phyloP scores from a whole-genome alignment of 441 rosid genomes.

The Mallotus repandus region DNA sequence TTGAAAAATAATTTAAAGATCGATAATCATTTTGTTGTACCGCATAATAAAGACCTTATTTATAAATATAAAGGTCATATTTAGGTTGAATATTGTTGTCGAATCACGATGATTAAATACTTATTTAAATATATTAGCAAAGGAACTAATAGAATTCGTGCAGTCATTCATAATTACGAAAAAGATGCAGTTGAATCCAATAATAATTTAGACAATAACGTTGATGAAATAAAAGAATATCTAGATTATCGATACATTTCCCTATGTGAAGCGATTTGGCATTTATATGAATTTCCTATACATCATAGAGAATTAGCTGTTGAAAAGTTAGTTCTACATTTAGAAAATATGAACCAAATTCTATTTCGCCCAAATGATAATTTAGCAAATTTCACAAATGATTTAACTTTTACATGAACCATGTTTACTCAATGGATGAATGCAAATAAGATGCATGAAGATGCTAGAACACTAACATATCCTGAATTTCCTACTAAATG shows the following conservation, averaged over 20 bases:
- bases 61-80: constrained; percentile 9
- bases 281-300: constrained; percentile 20
- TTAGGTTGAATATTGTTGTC: constrained; percentile 17
- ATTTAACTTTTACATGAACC: not conserved
- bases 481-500: constrained; percentile 4
- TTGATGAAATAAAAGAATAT: constrained; percentile 10
- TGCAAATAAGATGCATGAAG: not conserved
- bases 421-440: constrained; percentile 23
- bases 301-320: constrained; percentile 15
- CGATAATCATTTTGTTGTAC: constrained; percentile 21
- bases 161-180: not conserved
- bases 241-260: constrained; percentile 16
- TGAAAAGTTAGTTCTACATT: not conserved
- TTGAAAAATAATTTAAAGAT: not conserved
- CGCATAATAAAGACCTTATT: not conserved
- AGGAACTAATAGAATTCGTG: constrained; percentile 1
- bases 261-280: constrained; percentile 15
- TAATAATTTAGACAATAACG: accelerated
- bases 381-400: too few species aligned
- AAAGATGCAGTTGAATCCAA: not conserved
- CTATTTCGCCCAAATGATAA: not conserved
- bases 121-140: too few species aligned
- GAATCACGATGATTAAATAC: constrained; percentile 6
- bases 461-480: not conserved
- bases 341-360: constrained; percentile 7